Percentiles rank a stretch among this genome's conserved stretches.
Evolutionary conservation across 306 rosid species (phyloP).

Genomic region (Sechiopsis laciniata): DNA sequence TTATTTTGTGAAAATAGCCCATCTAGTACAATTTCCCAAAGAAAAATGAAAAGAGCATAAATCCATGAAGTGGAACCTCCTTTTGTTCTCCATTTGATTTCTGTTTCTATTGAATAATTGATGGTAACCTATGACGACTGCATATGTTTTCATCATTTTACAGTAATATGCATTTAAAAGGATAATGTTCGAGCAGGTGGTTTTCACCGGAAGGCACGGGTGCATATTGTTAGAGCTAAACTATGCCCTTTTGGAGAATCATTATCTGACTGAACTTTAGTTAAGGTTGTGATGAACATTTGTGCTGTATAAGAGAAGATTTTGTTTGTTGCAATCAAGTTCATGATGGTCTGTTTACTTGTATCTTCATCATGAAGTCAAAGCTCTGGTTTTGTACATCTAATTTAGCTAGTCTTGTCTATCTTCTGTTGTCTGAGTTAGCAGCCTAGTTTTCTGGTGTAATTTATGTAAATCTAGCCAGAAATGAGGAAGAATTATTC

Average conservation of each 20-base stretch:
- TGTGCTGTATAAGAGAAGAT: background rate
- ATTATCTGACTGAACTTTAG: background rate
- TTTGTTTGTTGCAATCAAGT: background rate
- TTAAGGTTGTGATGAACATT: background rate
- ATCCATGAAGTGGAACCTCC: constrained; percentile 8
- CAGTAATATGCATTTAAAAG: background rate
- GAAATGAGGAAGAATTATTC: background rate
- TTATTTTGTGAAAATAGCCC: no score
- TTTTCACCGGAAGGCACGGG: background rate
- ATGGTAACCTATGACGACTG: constrained; percentile 5
- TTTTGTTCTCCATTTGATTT: background rate
- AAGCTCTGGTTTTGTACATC: constrained; percentile 6
- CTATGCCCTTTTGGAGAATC: background rate
- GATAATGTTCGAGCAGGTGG: background rate
- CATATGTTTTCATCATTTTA: background rate
- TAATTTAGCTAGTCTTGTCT: background rate
- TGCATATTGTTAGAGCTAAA: background rate
- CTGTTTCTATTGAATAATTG: background rate
- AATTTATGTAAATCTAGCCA: background rate
- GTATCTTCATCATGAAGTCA: background rate
- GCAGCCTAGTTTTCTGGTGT: background rate
- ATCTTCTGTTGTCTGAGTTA: background rate
- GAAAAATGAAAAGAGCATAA: background rate
- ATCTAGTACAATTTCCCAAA: no score
- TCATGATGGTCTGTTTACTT: background rate